Conservation (phyloP, 2,329 filamentous ascomycete species). For the Nemania sp. region DNA sequence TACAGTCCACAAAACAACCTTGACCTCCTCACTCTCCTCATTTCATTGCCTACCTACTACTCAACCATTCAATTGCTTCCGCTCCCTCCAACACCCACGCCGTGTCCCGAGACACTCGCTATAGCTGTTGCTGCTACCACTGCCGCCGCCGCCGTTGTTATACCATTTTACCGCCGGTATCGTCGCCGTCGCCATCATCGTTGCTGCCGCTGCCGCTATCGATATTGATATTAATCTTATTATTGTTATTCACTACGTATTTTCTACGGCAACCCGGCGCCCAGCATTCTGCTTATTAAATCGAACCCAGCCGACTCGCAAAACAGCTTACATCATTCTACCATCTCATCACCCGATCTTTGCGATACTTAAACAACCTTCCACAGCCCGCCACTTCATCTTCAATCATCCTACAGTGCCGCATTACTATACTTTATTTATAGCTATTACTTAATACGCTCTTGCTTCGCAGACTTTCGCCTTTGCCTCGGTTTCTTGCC, state of each 20-base stretch:
- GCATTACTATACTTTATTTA: constrained; percentile 13
- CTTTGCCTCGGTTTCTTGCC: constrained; percentile 32
- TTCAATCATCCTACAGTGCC: not conserved
- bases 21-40: constrained; percentile 28
- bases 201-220: not conserved
- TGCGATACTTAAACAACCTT: constrained; percentile 15
- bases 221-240: constrained; percentile 1
- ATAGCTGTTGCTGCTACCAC: constrained; percentile 14
- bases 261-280: constrained; percentile 7
- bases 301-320: constrained; percentile 16
- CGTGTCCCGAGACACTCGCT: constrained; percentile 30
- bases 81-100: constrained; percentile 23
- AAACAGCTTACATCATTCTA: constrained; percentile 25
- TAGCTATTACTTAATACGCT: constrained; percentile 22
- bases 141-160: not conserved
- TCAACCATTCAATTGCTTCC: constrained; percentile 25
- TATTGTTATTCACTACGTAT: constrained; percentile 16
- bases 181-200: not conserved
- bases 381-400: constrained; percentile 8
- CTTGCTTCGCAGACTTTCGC: constrained; percentile 8
- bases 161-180: not conserved
- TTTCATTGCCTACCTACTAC: constrained; percentile 32
- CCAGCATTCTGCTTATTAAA: constrained; percentile 12
- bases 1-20: constrained; percentile 27
- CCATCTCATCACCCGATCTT: constrained; percentile 16